Evolutionary conservation across 2,329 filamentous ascomycete genomes (phyloP).

Genomic region (Fonsecaea pedrosoi): DNA sequence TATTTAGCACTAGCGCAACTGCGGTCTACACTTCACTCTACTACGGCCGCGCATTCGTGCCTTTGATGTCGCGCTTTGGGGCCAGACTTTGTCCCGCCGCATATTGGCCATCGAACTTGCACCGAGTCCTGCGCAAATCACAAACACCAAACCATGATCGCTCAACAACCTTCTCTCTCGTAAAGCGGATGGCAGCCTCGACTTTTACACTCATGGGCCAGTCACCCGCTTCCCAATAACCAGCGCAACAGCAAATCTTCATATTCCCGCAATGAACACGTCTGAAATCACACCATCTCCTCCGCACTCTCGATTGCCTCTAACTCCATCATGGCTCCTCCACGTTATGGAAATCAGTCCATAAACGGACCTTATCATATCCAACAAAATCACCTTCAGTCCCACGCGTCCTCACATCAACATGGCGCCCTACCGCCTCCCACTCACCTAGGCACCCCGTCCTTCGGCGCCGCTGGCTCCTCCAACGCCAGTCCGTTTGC

Average conservation of each 20-base stretch:
- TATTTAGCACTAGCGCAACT: neutral
- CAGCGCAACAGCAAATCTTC: neutral
- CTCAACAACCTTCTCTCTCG: conserved; percentile 7
- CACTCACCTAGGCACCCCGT: conserved; percentile 69
- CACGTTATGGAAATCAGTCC: conserved; percentile 64
- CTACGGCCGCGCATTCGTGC: neutral
- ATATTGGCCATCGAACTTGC: neutral
- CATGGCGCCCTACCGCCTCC: conserved; percentile 60
- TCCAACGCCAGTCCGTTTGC: conserved; percentile 39
- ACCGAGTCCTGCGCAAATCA: conserved; percentile 4
- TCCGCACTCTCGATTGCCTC: conserved; percentile 6
- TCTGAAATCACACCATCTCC: conserved; percentile 18
- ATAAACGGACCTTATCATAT: conserved; percentile 67
- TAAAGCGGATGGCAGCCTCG: neutral
- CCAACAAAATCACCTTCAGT: conserved; percentile 57
- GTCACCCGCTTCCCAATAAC: conserved; percentile 11
- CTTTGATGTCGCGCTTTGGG: neutral
- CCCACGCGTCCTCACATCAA: conserved; percentile 52
- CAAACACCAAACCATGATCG: conserved; percentile 2
- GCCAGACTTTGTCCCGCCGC: conserved; percentile 7
- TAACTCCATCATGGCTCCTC: conserved; percentile 61
- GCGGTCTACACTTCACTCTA: neutral
- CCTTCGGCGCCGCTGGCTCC: conserved; percentile 64
- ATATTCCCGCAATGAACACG: conserved; percentile 27
- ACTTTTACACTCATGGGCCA: conserved; percentile 16